Evolutionary conservation across 1,139 yeast species (phyloP), one percentile per base, ranked within the genome.

Genomic region (Pichia sp.): DNA sequence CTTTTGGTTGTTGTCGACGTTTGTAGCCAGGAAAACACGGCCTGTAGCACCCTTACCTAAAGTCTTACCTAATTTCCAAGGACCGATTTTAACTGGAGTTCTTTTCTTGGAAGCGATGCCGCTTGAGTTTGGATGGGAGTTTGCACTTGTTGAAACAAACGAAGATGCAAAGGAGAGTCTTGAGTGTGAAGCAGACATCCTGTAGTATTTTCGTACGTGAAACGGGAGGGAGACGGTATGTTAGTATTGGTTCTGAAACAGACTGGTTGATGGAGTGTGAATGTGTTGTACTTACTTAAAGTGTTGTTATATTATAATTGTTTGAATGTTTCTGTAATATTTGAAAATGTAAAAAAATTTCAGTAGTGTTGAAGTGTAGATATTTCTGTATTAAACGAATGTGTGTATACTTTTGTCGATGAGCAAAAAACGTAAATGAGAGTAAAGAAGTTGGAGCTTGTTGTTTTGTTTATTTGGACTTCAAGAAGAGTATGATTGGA

Each of bases 1-100:
- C 48, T 89, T 76, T 67, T 89, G 85, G 46, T 95, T 94, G 1
- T 95, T 85, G 50, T 77, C 76, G 36, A 82, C 77, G 63, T 93
- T 94, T 58, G 89, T 85, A 7, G 99, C 99, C 47, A 93, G 73
- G 49, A 96, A 75, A 20, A 93, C 99, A 54, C 97, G 77, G 24
- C 99, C 98, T 2, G 96, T 88, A 22, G 96, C 85, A 11, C 99
- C 99, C 52, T 95, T 77, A 21, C 99, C 99, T 41, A 93, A 71
- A 3, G 99, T 91, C 56, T 94, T 77, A 14, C 99, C 99, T 32
- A 93, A 71, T 63, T 88, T 85, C 99, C 99, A 93, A 3, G 99
- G 98, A 1, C 99, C 99, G 42, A 66, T 85, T 79, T 65, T 84
- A 80, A 48, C 86, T 70, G 65, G 81, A 62, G 73, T 78, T 69